A percentile compares a stretch with the other conserved stretches of the same genome.
These are phyloP conservation scores for Polytrichum commune DNA, from an alignment of 225 moss, liverwort and hornwort genomes.

Conservation along the genomic window DNA sequence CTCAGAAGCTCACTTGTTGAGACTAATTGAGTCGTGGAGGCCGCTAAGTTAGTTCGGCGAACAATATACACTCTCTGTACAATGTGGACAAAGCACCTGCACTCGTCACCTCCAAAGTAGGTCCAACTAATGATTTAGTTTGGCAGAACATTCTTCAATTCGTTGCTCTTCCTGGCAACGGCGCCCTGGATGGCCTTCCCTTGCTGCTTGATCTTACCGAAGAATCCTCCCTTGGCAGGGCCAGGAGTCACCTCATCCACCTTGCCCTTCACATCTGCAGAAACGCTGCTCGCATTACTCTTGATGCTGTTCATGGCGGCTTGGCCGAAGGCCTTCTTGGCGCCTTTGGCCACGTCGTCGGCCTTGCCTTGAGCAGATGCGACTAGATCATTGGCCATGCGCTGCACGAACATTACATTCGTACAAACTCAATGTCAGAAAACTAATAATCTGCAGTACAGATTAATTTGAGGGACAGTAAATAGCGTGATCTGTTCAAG, in stretches of 20 bases:
- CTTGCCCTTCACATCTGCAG: slow-evolving; percentile 22
- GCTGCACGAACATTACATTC: slow-evolving; percentile 2
- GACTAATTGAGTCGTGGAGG: slow-evolving; percentile 1
- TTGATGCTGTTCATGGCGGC: slow-evolving; percentile 3
- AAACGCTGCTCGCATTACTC: slow-evolving; percentile 12
- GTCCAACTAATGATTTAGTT: not conserved
- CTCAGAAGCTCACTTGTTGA: too few species aligned
- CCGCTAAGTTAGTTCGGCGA: not conserved
- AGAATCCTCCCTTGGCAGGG: slow-evolving; percentile 29
- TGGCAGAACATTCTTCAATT: slow-evolving; percentile 10
- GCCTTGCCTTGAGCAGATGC: slow-evolving; percentile 21
- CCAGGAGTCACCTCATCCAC: slow-evolving; percentile 16
- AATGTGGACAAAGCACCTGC: too few species aligned
- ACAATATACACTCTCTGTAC: not conserved
- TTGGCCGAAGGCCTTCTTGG: slow-evolving; percentile 17
- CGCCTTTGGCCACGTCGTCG: slow-evolving; percentile 7
- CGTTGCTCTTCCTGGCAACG: slow-evolving; percentile 12
- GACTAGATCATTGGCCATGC: slow-evolving; percentile 25
- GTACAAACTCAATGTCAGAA: too few species aligned
- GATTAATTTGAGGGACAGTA: too few species aligned
- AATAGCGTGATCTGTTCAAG: too few species aligned
- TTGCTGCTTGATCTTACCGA: slow-evolving; percentile 42
- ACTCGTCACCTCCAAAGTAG: too few species aligned
- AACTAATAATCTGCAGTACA: too few species aligned
- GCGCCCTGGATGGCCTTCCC: slow-evolving; percentile 6